Evolutionary conservation across 164 flowering plant genomes (phyloP).

Genomic region (Chimonanthus salicifolius): DNA sequence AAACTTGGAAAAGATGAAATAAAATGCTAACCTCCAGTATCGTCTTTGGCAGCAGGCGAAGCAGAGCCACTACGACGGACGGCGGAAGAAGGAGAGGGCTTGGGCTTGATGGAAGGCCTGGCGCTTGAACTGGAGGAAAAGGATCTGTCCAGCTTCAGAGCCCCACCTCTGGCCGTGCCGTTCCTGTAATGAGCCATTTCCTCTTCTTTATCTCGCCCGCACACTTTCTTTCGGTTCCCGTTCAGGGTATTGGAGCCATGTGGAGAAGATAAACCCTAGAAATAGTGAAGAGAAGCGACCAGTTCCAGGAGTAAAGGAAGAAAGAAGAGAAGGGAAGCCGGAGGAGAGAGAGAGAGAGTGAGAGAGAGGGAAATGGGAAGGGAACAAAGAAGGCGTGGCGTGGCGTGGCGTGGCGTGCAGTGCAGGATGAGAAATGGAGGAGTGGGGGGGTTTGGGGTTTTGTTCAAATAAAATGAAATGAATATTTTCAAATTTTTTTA

Average conservation of each 20-base stretch:
- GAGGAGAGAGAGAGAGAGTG: background rate
- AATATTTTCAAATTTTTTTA: no score
- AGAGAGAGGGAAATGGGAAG: background rate
- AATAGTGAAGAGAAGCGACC: background rate
- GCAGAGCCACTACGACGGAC: constrained; percentile 7
- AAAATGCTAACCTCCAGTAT: constrained; percentile 11
- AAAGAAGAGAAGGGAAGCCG: background rate
- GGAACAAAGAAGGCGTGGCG: background rate
- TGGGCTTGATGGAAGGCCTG: constrained; percentile 5
- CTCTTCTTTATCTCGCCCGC: background rate
- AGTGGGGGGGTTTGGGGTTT: no score
- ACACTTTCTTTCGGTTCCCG: no score
- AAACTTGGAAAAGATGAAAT: background rate
- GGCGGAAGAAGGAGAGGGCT: background rate
- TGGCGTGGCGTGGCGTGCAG: background rate
- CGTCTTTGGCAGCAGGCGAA: constrained; percentile 7
- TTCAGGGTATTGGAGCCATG: background rate
- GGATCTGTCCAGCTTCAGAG: constrained; percentile 10
- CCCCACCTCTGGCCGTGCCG: constrained; percentile 1
- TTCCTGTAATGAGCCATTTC: constrained; percentile 4
- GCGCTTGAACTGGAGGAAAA: background rate
- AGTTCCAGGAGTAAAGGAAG: background rate
- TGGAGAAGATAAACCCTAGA: background rate
- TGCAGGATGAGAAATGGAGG: background rate
- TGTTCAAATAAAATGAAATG: no score